phyloP scores from a whole-genome alignment of 805 yeast genomes.

The Candida hungchunana region DNA sequence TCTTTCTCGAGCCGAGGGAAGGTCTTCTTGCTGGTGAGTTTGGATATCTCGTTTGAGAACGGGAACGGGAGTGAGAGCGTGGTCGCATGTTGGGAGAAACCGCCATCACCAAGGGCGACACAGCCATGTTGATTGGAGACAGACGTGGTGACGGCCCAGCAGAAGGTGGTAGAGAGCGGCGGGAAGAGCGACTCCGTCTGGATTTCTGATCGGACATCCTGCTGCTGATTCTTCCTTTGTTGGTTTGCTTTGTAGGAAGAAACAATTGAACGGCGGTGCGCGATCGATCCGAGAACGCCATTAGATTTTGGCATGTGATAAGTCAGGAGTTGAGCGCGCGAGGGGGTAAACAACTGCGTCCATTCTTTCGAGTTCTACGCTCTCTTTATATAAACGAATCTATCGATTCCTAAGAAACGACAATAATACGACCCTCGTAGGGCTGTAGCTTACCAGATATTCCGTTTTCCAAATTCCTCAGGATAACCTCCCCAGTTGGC shows the following conservation, averaged over 20 bases:
- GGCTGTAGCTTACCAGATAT: slow-evolving; percentile 33
- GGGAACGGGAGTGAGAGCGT: slow-evolving; percentile 17
- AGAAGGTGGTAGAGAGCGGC: slow-evolving; percentile 4
- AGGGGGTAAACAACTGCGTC: no score
- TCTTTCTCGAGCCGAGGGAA: slow-evolving; percentile 14
- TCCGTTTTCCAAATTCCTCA: slow-evolving; percentile 29
- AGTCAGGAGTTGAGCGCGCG: neutral
- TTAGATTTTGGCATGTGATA: neutral
- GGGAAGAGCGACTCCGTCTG: neutral
- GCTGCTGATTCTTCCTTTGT: neutral
- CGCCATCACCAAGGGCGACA: slow-evolving; percentile 8
- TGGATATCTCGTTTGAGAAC: slow-evolving; percentile 12
- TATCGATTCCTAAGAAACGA: no score
- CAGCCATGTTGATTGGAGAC: slow-evolving; percentile 9
- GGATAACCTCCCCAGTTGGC: slow-evolving; percentile 30
- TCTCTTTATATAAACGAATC: no score
- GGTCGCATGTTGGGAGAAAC: slow-evolving; percentile 10
- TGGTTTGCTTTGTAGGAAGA: no score
- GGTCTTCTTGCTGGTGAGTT: slow-evolving; percentile 12
- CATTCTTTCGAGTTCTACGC: no score
- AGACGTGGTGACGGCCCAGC: slow-evolving; percentile 6
- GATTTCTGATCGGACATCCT: neutral
- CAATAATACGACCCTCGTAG: no score
- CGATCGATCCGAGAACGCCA: no score
- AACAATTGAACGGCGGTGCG: no score